Conservation (phyloP, 2,329 filamentous ascomycete species). For the Aaosphaeria arxii region DNA sequence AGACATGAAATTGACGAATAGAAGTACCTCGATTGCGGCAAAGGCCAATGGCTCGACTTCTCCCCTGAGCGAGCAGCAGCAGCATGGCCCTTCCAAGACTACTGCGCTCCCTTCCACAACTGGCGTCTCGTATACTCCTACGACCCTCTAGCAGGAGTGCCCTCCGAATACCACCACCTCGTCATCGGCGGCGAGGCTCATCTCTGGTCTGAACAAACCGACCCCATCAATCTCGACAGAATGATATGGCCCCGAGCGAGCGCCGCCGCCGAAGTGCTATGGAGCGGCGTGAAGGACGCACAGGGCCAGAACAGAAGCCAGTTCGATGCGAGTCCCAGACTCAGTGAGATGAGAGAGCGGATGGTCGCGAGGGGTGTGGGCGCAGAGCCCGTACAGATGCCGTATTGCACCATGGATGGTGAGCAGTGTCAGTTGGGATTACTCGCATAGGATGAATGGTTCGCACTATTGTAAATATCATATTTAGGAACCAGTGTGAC, state of each 20-base stretch:
- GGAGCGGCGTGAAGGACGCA: slow-evolving; percentile 68
- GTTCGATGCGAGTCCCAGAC: slow-evolving; percentile 64
- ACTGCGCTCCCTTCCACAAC: slow-evolving; percentile 75
- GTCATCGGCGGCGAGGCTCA: slow-evolving; percentile 80
- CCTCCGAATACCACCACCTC: slow-evolving; percentile 60
- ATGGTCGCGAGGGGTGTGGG: slow-evolving; percentile 66
- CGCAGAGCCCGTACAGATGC: slow-evolving; percentile 68
- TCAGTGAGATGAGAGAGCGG: slow-evolving; percentile 74
- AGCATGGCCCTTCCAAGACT: slow-evolving; percentile 73
- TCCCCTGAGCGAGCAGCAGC: slow-evolving; percentile 49
- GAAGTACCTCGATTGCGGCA: slow-evolving; percentile 79
- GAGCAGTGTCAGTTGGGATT: slow-evolving; percentile 44
- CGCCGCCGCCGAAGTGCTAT: slow-evolving; percentile 75
- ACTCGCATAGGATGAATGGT: neutral
- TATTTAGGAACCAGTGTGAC: too few species aligned
- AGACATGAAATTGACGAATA: neutral
- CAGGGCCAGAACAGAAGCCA: slow-evolving; percentile 68
- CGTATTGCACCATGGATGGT: slow-evolving; percentile 65
- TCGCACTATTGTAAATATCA: neutral
- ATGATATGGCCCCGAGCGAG: slow-evolving; percentile 75
- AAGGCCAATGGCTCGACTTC: slow-evolving; percentile 76
- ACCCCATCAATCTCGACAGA: slow-evolving; percentile 69
- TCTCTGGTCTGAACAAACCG: slow-evolving; percentile 77
- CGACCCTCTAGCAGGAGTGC: slow-evolving; percentile 67
- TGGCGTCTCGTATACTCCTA: slow-evolving; percentile 81